A percentile compares a stretch with the other conserved stretches of the same genome.
Evolutionary conservation across 345 rosid genomes (phyloP).

Genomic region (Gossypium raimondii): DNA sequence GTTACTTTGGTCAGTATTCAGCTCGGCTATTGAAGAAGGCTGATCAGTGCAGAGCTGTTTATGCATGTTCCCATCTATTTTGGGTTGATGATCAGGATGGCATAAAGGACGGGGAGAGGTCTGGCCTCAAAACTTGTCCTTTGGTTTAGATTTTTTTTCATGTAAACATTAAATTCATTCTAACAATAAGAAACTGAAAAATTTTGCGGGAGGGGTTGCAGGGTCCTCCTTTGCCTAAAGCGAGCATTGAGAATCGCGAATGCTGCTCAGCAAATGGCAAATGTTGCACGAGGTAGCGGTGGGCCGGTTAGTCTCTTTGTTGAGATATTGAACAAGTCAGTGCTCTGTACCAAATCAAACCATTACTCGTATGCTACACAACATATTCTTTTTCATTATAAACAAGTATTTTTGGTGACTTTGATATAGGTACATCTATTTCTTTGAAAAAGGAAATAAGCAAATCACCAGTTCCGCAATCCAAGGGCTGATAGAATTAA

Average conservation of each 20-base stretch:
- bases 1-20: constrained; percentile 52
- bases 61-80: constrained; percentile 87
- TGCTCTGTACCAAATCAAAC: constrained; percentile 13
- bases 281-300: constrained; percentile 61
- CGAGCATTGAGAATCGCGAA: constrained; percentile 86
- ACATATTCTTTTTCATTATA: neutral
- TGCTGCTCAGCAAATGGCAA: constrained; percentile 89
- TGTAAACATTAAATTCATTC: neutral
- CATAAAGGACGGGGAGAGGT: constrained; percentile 86
- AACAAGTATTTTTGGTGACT: neutral
- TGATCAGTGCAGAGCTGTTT: constrained; percentile 94
- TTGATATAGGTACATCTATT: constrained; percentile 60
- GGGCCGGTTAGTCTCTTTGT: constrained; percentile 76
- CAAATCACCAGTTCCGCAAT: constrained; percentile 55
- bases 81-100: constrained; percentile 73
- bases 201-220: constrained; percentile 19
- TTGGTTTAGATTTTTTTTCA: neutral
- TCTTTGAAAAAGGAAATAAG: constrained; percentile 73
- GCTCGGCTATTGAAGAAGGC: constrained; percentile 90
- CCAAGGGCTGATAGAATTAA: constrained; percentile 65
- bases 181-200: constrained; percentile 1
- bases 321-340: constrained; percentile 86
- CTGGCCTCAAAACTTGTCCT: neutral
- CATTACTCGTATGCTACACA: neutral
- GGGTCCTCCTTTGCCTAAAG: constrained; percentile 76